phyloP scores from a whole-genome alignment of 208 protist genomes.

The Leishmania arabica region DNA sequence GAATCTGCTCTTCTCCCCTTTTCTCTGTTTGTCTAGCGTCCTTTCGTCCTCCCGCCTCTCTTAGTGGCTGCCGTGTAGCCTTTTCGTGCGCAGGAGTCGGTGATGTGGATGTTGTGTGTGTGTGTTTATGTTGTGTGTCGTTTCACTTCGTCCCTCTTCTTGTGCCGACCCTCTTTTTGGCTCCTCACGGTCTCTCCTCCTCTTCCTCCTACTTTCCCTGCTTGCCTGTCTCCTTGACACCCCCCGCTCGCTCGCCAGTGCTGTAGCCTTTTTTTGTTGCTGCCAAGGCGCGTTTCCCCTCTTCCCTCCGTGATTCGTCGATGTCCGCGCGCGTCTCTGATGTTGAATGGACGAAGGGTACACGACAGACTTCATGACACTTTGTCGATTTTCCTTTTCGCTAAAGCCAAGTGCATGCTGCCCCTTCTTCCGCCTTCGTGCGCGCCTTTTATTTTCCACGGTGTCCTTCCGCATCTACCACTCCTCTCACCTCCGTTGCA shows the following conservation, averaged over 20 bases:
- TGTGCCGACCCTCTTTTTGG: background rate
- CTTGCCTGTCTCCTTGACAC: background rate
- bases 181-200: background rate
- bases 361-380: background rate
- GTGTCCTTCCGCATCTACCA: background rate
- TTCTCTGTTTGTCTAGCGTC: background rate
- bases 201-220: background rate
- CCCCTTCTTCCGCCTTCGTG: background rate
- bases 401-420: background rate
- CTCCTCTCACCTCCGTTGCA: background rate
- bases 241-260: background rate
- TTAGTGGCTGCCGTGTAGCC: background rate
- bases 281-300: background rate
- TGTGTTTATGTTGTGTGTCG: too few species aligned
- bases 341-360: background rate
- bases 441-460: background rate
- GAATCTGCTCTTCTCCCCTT: background rate
- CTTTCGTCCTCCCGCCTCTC: background rate
- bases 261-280: background rate
- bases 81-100: background rate
- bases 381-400: background rate
- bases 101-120: background rate
- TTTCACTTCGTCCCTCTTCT: background rate
- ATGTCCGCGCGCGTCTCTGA: background rate
- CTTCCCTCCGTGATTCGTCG: background rate